phyloP scores from a whole-genome alignment of 2,329 filamentous ascomycete genomes.

The Bipolaris sorokiniana region DNA sequence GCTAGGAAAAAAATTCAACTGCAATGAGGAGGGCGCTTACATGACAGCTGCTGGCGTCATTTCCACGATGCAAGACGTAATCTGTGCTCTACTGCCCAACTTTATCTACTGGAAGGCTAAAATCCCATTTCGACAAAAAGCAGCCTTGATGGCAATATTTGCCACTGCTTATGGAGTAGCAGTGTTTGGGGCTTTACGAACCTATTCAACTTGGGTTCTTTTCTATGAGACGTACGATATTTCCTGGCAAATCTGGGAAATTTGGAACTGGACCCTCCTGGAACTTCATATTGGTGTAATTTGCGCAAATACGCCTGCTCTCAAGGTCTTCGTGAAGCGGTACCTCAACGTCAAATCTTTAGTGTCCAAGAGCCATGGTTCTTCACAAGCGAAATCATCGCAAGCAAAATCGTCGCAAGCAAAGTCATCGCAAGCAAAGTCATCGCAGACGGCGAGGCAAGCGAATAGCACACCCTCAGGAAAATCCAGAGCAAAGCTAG shows the following conservation, averaged over 20 bases:
- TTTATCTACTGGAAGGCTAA: conserved; percentile 34
- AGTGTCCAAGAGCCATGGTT: neutral
- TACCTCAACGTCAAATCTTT: conserved; percentile 9
- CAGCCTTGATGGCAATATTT: conserved; percentile 30
- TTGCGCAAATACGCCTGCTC: conserved; percentile 33
- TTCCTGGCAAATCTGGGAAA: conserved; percentile 27
- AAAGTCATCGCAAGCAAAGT: neutral
- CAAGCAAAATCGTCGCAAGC: neutral
- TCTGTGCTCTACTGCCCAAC: conserved; percentile 29
- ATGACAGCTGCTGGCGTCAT: conserved; percentile 26
- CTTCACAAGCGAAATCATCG: neutral
- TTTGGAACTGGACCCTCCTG: conserved; percentile 23
- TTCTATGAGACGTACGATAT: conserved; percentile 37
- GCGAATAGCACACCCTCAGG: neutral
- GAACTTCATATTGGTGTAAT: conserved; percentile 34
- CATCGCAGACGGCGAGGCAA: neutral
- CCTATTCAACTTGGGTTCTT: conserved; percentile 21
- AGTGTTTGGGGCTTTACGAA: conserved; percentile 22
- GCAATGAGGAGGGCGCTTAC: conserved; percentile 31
- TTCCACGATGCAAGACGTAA: conserved; percentile 27
- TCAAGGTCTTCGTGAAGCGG: conserved; percentile 30
- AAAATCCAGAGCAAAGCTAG: neutral
- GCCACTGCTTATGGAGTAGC: conserved; percentile 28
- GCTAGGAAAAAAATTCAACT: conserved; percentile 26
- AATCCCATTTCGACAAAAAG: conserved; percentile 30